These are phyloP conservation scores for Auriculariales sp. DNA, from an alignment of 768 basidiomycete genomes.

Conservation along the genomic window DNA sequence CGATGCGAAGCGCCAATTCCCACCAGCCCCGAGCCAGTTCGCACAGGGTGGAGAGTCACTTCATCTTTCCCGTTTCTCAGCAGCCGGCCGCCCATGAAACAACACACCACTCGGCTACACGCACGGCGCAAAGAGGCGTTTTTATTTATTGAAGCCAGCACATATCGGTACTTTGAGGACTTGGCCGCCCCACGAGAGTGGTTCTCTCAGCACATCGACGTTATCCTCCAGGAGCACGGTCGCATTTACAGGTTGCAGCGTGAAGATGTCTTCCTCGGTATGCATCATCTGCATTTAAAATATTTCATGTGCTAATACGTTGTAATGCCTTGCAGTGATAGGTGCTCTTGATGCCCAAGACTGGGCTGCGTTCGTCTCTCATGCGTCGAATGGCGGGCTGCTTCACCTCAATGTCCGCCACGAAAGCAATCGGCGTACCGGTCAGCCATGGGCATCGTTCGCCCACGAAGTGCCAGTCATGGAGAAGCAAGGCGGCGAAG, in stretches of 20 bases:
- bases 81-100: background rate
- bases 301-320: conserved; percentile 18
- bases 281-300: conserved; percentile 7
- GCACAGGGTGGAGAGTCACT: background rate
- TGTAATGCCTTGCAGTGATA: conserved; percentile 47
- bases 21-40: background rate
- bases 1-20: conserved; percentile 36
- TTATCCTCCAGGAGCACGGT: conserved; percentile 43
- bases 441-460: conserved; percentile 64
- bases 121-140: conserved; percentile 52
- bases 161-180: conserved; percentile 51
- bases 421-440: conserved; percentile 30
- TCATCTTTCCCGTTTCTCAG: background rate
- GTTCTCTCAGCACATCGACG: conserved; percentile 56
- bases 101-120: conserved; percentile 37
- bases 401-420: conserved; percentile 47
- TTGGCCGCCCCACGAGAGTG: conserved; percentile 53
- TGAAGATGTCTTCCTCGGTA: conserved; percentile 23
- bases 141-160: conserved; percentile 53
- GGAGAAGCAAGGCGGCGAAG: conserved; percentile 21
- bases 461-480: conserved; percentile 29
- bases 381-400: conserved; percentile 49
- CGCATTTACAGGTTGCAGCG: conserved; percentile 18
- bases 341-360: conserved; percentile 58
- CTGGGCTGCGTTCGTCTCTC: conserved; percentile 64